Evolutionary conservation across 495 filamentous ascomycete species (phyloP).

Genomic region (Amphirosellinia nigrospora): DNA sequence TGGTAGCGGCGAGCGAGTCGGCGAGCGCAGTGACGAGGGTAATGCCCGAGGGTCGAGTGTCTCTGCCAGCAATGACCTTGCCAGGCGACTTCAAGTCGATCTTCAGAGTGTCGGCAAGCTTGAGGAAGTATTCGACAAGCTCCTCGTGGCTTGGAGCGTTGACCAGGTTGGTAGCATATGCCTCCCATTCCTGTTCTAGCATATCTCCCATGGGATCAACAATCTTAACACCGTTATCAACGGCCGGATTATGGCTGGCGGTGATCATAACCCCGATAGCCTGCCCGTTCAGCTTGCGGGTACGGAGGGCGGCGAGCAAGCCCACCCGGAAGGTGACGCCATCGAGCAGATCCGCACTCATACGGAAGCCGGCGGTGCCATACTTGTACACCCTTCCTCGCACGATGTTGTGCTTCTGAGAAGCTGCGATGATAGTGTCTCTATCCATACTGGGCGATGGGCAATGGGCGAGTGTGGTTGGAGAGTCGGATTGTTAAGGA

Average conservation of each 20-base stretch:
- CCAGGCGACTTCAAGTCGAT: constrained; percentile 73
- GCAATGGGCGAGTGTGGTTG: constrained; percentile 23
- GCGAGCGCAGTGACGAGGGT: constrained; percentile 77
- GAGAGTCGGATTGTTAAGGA: neutral
- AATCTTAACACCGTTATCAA: constrained; percentile 98
- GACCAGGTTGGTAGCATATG: constrained; percentile 81
- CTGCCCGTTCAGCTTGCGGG: constrained; percentile 83
- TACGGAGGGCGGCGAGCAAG: constrained; percentile 87
- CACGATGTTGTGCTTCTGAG: constrained; percentile 71
- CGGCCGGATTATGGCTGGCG: constrained; percentile 94
- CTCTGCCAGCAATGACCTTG: constrained; percentile 86
- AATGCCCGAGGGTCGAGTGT: constrained; percentile 91
- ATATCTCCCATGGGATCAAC: constrained; percentile 98
- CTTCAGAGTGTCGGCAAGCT: constrained; percentile 72
- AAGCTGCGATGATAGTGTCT: constrained; percentile 61
- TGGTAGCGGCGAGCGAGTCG: constrained; percentile 76
- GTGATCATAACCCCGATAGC: constrained; percentile 99
- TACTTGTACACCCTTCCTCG: constrained; percentile 81
- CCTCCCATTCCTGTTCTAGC: constrained; percentile 94
- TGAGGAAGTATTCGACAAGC: constrained; percentile 74
- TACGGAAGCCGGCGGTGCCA: constrained; percentile 85
- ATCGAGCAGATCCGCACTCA: constrained; percentile 73
- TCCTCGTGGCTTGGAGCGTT: constrained; percentile 78
- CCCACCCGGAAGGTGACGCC: constrained; percentile 91
- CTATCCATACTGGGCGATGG: constrained; percentile 42